Evolutionary conservation across 768 basidiomycete genomes (phyloP), one percentile per base, ranked within the genome.

Genomic region (Lactarius deliciosus): DNA sequence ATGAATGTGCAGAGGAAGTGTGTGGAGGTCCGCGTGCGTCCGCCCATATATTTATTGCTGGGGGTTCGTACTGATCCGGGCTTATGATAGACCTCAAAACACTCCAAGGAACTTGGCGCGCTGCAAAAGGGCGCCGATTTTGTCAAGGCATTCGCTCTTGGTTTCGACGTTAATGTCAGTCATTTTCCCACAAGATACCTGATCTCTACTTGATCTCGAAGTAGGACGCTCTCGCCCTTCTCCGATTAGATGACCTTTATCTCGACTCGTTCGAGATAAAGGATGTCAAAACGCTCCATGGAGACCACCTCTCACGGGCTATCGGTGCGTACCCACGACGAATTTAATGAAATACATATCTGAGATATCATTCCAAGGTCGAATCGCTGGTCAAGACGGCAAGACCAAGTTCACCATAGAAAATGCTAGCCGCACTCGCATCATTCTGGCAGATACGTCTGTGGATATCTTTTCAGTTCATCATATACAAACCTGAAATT

Each of bases 371-470:
- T 32, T 61, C 61, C 11, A 71, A 93, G 92, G 94, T 71, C 96
- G 97, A 71, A 98, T 99, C 75, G 97, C 97, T 13, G 97, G 97
- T 5, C 95, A 99, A 75, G 95, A 97, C 69, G 97, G 97, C 54
- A 98, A 98, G 80, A 98, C 96, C 13, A 96, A 97, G 76, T 98
- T 98, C 76, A 95, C 96, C 2, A 98, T 99, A 63, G 97, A 99
- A 80, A 99, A 98, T 73, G 86, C 95, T 3, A 96, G 90, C 71
- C 85, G 96, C 64, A 99, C 97, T 32, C 90, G 97, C n/a, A 98
- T 99, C 64, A 93, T 99, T 56, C 86, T 99, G 50, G 97, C 97
- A 13, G 97, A 99, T 75, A 95, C 94, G 96, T 96, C 74, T 63
- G 91, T 85, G 30, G 63, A 25, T 45, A 47, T 20, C 8, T 45